Percentiles rank a stretch among this genome's conserved stretches.
These are phyloP conservation scores for Botrytis cinerea DNA, from an alignment of 2,329 filamentous ascomycete species.

Conservation along the genomic window DNA sequence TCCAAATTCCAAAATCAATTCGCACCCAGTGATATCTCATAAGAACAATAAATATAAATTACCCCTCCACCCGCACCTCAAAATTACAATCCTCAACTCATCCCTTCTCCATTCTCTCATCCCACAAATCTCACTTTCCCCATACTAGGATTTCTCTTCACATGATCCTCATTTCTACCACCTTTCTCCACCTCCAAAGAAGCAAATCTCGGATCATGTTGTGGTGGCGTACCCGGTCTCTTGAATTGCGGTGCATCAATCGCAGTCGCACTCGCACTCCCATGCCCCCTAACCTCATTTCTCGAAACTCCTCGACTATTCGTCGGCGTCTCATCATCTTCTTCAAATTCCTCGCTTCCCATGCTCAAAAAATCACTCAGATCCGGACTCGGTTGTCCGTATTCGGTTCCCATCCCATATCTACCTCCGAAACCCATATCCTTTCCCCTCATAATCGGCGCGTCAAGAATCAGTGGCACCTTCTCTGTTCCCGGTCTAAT, in stretches of 20 bases:
- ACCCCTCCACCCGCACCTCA: too few relatives aligned
- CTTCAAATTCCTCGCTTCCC: conserved; percentile 26
- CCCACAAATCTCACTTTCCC: conserved; percentile 8
- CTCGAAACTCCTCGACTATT: conserved; percentile 24
- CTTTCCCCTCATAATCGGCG: conserved; percentile 31
- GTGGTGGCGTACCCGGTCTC: conserved; percentile 6
- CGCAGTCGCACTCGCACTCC: not conserved
- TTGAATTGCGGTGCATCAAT: not conserved
- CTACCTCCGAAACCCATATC: not conserved
- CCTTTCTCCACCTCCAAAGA: conserved; percentile 29
- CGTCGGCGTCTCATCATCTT: conserved; percentile 38
- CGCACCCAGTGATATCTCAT: conserved; percentile 6
- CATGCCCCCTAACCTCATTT: not conserved
- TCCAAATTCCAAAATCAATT: not conserved
- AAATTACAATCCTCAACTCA: not conserved
- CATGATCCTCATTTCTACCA: conserved; percentile 22
- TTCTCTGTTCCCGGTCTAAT: conserved; percentile 29
- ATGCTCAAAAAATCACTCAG: conserved; percentile 37
- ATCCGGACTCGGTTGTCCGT: conserved; percentile 39
- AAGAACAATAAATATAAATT: conserved; percentile 13
- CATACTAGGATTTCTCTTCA: conserved; percentile 7
- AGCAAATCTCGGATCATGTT: conserved; percentile 30
- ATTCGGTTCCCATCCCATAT: not conserved
- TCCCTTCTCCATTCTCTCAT: not conserved
- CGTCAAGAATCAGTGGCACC: conserved; percentile 38